Percentiles rank a stretch among this genome's conserved stretches.
Evolutionary conservation across 345 rosid species (phyloP).

Genomic region (Isatis tinctoria): DNA sequence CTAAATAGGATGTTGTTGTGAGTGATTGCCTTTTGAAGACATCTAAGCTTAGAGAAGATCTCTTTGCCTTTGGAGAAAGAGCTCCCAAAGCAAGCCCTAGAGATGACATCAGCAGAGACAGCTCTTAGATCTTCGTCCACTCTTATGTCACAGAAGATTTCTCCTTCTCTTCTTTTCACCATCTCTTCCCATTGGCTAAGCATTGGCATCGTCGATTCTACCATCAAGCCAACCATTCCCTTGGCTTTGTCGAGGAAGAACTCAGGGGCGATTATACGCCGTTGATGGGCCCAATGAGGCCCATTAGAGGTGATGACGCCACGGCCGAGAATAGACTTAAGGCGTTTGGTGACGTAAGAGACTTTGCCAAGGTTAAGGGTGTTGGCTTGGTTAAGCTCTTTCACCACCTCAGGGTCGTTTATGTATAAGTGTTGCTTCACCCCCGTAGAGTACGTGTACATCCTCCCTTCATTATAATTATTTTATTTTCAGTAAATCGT

Average conservation of each 20-base stretch:
- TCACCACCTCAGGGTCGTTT: constrained; percentile 64
- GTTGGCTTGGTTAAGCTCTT: constrained; percentile 60
- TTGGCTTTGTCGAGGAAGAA: constrained; percentile 74
- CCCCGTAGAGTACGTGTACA: constrained; percentile 75
- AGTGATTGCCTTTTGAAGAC: constrained; percentile 48
- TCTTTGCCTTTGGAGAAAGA: constrained; percentile 50
- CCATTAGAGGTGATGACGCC: constrained; percentile 75
- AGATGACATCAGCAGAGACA: constrained; percentile 56
- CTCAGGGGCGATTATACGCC: constrained; percentile 69
- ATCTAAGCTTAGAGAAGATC: constrained; percentile 52
- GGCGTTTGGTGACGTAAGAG: constrained; percentile 54
- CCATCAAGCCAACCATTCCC: constrained; percentile 72
- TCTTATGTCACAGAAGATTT: constrained; percentile 36
- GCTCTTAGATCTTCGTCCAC: constrained; percentile 48
- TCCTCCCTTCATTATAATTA: constrained; percentile 41
- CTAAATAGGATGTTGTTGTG: constrained; percentile 34
- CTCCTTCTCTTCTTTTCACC: constrained; percentile 25
- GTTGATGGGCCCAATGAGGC: constrained; percentile 59
- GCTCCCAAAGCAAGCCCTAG: constrained; percentile 65
- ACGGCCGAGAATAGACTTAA: constrained; percentile 62
- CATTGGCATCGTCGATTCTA: constrained; percentile 42
- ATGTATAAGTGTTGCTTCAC: constrained; percentile 60
- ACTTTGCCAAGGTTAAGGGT: constrained; percentile 68
- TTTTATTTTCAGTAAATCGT: background rate
- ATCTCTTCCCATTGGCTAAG: constrained; percentile 52